phyloP scores from a whole-genome alignment of 257 asterid species.

The Craterostigma plantagineum region DNA sequence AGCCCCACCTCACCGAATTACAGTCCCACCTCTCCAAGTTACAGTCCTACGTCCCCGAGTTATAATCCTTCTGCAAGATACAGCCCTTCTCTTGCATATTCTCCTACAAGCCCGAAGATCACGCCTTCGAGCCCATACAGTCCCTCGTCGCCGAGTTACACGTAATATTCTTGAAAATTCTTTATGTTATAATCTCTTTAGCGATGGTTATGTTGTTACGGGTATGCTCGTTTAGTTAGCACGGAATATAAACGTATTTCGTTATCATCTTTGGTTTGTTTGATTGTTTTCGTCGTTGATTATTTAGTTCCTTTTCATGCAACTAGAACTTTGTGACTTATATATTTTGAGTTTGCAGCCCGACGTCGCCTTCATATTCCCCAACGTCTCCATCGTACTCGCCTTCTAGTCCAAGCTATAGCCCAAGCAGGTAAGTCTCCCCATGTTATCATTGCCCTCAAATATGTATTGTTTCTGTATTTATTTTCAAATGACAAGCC shows the following conservation, averaged over 20 bases:
- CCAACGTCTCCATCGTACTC: slow-evolving; percentile 92
- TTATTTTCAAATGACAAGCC: neutral
- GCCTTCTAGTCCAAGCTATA: slow-evolving; percentile 86
- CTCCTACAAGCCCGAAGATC: slow-evolving; percentile 85
- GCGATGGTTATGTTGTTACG: neutral
- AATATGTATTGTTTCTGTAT: neutral
- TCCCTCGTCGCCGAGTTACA: slow-evolving; percentile 93
- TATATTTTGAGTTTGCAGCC: slow-evolving; percentile 41
- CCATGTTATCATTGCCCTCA: neutral
- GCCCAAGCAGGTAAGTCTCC: slow-evolving; percentile 79
- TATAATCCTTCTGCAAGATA: slow-evolving; percentile 78
- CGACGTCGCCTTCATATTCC: slow-evolving; percentile 88
- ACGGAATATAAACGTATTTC: neutral
- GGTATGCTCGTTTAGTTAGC: too few species aligned
- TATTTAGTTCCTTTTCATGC: neutral
- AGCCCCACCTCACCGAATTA: slow-evolving; percentile 88
- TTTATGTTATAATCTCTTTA: neutral
- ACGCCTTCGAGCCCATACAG: slow-evolving; percentile 88
- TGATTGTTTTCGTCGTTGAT: too few species aligned
- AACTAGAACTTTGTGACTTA: neutral
- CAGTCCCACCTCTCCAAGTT: slow-evolving; percentile 89
- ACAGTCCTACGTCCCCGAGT: slow-evolving; percentile 74
- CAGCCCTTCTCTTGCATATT: slow-evolving; percentile 88
- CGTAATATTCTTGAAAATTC: slow-evolving; percentile 20
- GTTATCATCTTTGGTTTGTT: neutral